A percentile compares a stretch with the other conserved stretches of the same genome.
These are phyloP conservation scores for Globisporangium iwayamae DNA, from an alignment of 352 stramenopile species.

Conservation along the genomic window DNA sequence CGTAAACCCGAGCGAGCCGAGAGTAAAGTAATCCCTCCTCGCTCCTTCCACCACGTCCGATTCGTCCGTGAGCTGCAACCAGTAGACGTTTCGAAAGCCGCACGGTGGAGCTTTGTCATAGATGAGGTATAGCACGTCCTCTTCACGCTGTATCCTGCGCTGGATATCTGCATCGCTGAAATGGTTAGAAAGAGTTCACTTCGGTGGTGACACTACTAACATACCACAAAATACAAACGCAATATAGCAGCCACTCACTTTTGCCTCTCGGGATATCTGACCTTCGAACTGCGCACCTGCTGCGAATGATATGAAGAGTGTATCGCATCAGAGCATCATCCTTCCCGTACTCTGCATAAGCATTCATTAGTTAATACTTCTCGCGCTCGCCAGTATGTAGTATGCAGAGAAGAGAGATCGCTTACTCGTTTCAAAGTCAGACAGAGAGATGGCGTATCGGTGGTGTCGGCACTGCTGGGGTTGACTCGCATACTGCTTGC, in stretches of 20 bases:
- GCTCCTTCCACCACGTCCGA: slow-evolving; percentile 20
- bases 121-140: slow-evolving; percentile 58
- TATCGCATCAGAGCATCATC: slow-evolving; percentile 45
- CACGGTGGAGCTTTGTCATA: slow-evolving; percentile 41
- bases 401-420: not conserved
- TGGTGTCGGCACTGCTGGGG: not conserved
- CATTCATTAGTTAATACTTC: not conserved
- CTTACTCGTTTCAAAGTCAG: slow-evolving; percentile 13
- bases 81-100: slow-evolving; percentile 67
- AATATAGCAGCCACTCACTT: slow-evolving; percentile 15
- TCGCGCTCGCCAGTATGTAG: too few relatives aligned
- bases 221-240: not conserved
- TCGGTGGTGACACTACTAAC: slow-evolving; percentile 2
- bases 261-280: slow-evolving; percentile 35
- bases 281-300: slow-evolving; percentile 22
- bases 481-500: not conserved
- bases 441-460: not conserved
- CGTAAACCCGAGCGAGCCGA: slow-evolving; percentile 55
- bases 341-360: slow-evolving; percentile 36
- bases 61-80: slow-evolving; percentile 49
- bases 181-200: not conserved
- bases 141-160: slow-evolving; percentile 25
- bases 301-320: slow-evolving; percentile 37
- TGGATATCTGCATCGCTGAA: slow-evolving; percentile 14
- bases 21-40: slow-evolving; percentile 47